Evolutionary conservation across 164 flowering plant species (phyloP).

Genomic region (Chloranthus sessilifolius): DNA sequence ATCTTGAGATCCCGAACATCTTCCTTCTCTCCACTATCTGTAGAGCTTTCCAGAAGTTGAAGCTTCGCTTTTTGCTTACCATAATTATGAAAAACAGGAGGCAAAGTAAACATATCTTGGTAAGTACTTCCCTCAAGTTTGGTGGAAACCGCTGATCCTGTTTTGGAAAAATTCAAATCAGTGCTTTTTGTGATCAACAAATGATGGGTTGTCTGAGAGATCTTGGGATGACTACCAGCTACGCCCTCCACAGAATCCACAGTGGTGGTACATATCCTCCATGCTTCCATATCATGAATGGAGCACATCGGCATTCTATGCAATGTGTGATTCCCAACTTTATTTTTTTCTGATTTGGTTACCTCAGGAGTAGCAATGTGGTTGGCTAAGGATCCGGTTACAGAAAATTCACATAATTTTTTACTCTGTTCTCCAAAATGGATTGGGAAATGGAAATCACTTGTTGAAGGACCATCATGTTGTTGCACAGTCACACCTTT

Average conservation of each 20-base stretch:
- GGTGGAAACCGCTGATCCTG: slow-evolving; percentile 24
- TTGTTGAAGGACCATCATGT: slow-evolving; percentile 19
- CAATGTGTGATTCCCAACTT: slow-evolving; percentile 10
- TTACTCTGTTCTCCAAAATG: slow-evolving; percentile 16
- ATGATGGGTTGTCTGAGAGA: slow-evolving; percentile 46
- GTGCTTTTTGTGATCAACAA: slow-evolving; percentile 33
- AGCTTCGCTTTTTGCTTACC: slow-evolving; percentile 28
- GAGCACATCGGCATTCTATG: slow-evolving; percentile 17
- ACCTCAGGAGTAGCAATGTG: slow-evolving; percentile 10
- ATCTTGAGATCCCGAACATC: slow-evolving; percentile 18
- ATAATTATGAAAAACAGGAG: slow-evolving; percentile 20
- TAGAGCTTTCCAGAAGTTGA: slow-evolving; percentile 25
- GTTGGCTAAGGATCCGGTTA: slow-evolving; percentile 12
- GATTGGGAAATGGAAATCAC: slow-evolving; percentile 15
- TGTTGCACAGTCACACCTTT: slow-evolving; percentile 12
- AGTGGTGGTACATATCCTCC: slow-evolving; percentile 28
- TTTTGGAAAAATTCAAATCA: slow-evolving; percentile 26
- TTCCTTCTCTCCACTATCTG: slow-evolving; percentile 33
- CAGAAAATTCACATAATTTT: slow-evolving; percentile 17
- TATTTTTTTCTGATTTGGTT: slow-evolving; percentile 12
- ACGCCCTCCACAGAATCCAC: slow-evolving; percentile 31
- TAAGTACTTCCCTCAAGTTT: slow-evolving; percentile 28
- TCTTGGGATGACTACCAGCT: slow-evolving; percentile 27
- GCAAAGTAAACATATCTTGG: slow-evolving; percentile 19
- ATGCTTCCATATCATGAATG: slow-evolving; percentile 19